Base-by-base conservation (phyloP, 2,329 filamentous ascomycete genomes). In the Exophiala sideris region DNA sequence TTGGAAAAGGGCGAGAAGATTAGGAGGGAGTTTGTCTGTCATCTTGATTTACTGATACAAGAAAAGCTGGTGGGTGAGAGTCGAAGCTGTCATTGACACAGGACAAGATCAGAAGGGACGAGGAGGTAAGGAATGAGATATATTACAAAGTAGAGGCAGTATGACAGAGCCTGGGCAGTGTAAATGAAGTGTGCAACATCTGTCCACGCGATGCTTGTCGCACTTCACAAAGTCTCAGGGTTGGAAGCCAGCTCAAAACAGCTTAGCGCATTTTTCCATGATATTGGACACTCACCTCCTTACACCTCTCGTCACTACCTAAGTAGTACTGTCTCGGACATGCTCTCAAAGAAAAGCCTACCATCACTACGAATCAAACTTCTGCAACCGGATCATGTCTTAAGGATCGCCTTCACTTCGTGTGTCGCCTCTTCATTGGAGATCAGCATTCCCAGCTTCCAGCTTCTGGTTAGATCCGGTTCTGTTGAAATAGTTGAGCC, bases 1-100 rank as follows among this genome's bases (percentile, higher is more conserved):
- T 74, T 92, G 89, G 77, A 99, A 99, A 64, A 97, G 89, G 73
- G 89, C 88, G 66, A 97, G 81, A 56, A 97, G 82, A 70, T 95
- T 92, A 52, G 88, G 89, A 54, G 94, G 92, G 16, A 99, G 87
- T 75, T 95, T 94, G 80, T 96, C 92, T 47, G 94, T 97, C 94
- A 97, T 99, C 59, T 65, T 77, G 65, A 46, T 38, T 47, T 32
- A 24, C 20, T 36, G 34, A 24, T 39, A 40, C n/a, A 62, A 64
- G 42, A 65, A 65, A 62, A 24, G 16, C 5, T 55, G 29, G n/a
- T 20, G 4, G 5, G 38, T 21, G 40, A 29, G 42, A 39, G 11
- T 8, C 33, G 16, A 18, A 32, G 50, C 10, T 32, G 38, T 54
- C 48, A 53, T 52, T 21, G 38, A 42, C 12, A 35, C 16, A 42